Percentiles rank a stretch among this genome's conserved stretches.
phyloP scores from a whole-genome alignment of 2,329 filamentous ascomycete species.

The Curvularia lunata region DNA sequence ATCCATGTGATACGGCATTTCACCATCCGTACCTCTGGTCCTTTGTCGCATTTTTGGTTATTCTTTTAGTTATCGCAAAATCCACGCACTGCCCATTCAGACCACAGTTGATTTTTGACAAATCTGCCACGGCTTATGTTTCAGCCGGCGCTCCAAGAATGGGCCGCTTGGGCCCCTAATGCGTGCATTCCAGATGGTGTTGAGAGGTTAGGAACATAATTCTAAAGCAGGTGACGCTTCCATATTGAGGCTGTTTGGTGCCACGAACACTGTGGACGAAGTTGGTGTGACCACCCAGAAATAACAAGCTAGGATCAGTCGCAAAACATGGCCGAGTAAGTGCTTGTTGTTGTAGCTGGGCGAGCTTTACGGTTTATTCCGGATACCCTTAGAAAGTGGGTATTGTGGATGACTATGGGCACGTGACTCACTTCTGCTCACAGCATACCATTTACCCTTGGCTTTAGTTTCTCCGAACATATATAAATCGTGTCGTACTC shows the following conservation, averaged over 20 bases:
- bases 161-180: neutral
- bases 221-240: conserved; percentile 25
- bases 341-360: conserved; percentile 25
- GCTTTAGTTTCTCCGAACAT: conserved; percentile 13
- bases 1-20: neutral
- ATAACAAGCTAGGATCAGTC: conserved; percentile 29
- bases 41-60: neutral
- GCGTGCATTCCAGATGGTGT: neutral
- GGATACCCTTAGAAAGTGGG: neutral
- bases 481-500: conserved; percentile 28
- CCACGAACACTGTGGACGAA: conserved; percentile 10
- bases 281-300: conserved; percentile 31
- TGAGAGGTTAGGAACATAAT: neutral
- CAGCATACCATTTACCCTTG: conserved; percentile 1
- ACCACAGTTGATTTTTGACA: neutral
- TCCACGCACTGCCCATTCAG: neutral
- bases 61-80: neutral
- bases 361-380: neutral
- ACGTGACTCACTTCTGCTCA: neutral
- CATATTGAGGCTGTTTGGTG: conserved; percentile 22
- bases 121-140: neutral
- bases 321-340: conserved; percentile 19
- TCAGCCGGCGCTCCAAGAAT: neutral
- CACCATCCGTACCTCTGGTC: neutral
- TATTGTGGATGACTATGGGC: neutral